These are phyloP conservation scores for Neurospora sp. DNA, from an alignment of 495 filamentous ascomycete genomes.

Conservation along the genomic window DNA sequence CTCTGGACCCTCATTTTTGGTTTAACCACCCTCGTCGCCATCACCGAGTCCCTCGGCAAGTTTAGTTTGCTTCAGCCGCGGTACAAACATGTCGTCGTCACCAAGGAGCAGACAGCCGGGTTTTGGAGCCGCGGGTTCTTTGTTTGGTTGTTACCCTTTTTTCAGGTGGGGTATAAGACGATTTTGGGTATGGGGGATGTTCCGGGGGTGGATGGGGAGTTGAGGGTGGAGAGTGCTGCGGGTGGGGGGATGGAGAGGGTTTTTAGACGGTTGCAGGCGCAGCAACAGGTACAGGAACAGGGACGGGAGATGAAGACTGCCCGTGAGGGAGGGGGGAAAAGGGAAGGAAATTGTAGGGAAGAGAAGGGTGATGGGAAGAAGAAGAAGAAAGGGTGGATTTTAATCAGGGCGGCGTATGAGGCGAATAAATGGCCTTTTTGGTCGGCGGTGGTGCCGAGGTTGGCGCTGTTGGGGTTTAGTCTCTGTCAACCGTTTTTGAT, in stretches of 20 bases:
- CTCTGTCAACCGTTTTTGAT: conserved; percentile 10
- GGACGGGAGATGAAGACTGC: no score
- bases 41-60: conserved; percentile 22
- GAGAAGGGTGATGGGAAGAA: not conserved
- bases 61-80: conserved; percentile 7
- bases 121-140: conserved; percentile 27
- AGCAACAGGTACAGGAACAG: no score
- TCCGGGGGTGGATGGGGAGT: conserved; percentile 12
- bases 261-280: not conserved
- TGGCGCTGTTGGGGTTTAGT: conserved; percentile 7
- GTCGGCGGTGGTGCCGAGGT: conserved; percentile 1
- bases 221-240: conserved; percentile 2
- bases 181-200: conserved; percentile 21
- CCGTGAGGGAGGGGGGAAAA: not conserved
- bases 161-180: conserved; percentile 17
- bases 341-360: not conserved
- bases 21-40: not conserved
- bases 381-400: not conserved
- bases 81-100: conserved; percentile 8
- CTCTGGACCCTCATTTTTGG: conserved; percentile 6
- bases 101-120: conserved; percentile 14
- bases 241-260: not conserved
- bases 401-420: not conserved
- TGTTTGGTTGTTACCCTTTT: conserved; percentile 23
- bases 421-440: conserved; percentile 4